Evolutionary conservation across 306 rosid genomes (phyloP), one percentile per base, ranked within the genome.

Genomic region (Begonia peltatifolia): DNA sequence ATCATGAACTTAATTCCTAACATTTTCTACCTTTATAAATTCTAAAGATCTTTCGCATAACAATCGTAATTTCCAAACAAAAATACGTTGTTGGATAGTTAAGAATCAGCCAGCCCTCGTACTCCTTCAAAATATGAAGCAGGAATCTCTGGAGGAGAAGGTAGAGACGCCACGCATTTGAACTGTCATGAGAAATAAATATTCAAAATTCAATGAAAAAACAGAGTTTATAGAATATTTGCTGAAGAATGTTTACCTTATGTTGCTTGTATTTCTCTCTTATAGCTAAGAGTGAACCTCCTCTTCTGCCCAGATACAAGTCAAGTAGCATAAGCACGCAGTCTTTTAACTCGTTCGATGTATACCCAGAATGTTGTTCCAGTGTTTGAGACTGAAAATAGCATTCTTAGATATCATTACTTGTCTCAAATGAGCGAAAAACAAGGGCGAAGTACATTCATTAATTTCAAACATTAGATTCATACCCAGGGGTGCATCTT

Each of bases 241-340:
- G 6, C 14, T 44, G 14, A 44, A 44, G 5, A 44, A 44, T 44
- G 12, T 44, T 44, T 65, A 83, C 99, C 99, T 92, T 85, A 12
- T 73, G 94, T 10, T 80, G 81, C 59, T 80, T 90, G 80, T 90
- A 90, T 71, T 85, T 90, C 44, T 83, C 94, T 66, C 86, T 84
- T 50, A 75, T 59, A 57, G 90, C 80, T 49, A 58, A 71, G 70
- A 92, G 71, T 48, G 73, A 14, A 11, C 75, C 68, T 11, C 94
- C 94, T 77, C 77, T 79, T 77, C 87, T 79, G 35, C 83, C 56
- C 36, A 81, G 75, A 68, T 79, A 86, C 67, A 86, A 68, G 62
- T 92, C 99, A 66, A 71, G 99, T 57, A 86, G 25, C 35, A 64
- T 59, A 55, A 67, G 65, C 46, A 69, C 75, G 57, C 96, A 86